Evolutionary conservation across 2,329 filamentous ascomycete genomes (phyloP).

Genomic region (Exophiala sideris): DNA sequence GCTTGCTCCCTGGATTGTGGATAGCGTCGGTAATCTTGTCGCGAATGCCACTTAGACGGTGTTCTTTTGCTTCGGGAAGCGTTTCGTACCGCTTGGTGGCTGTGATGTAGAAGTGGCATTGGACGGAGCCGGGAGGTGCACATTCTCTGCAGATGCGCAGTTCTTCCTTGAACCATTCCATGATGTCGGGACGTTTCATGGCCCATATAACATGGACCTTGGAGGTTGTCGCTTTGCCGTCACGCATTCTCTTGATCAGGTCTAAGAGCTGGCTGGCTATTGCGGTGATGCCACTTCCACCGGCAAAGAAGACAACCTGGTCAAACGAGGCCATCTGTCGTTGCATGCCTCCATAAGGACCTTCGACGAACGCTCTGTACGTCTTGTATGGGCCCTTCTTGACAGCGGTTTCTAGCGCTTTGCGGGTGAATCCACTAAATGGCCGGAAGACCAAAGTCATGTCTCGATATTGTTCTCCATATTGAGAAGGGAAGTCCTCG

Average conservation of each 20-base stretch:
- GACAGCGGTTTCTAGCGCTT: slow-evolving; percentile 76
- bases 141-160: slow-evolving; percentile 85
- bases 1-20: slow-evolving; percentile 79
- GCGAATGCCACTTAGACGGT: slow-evolving; percentile 60
- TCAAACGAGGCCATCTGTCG: slow-evolving; percentile 88
- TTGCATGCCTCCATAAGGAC: slow-evolving; percentile 92
- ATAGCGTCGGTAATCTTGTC: slow-evolving; percentile 86
- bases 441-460: slow-evolving; percentile 89
- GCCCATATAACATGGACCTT: slow-evolving; percentile 93
- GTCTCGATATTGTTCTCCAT: slow-evolving; percentile 82
- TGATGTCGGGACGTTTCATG: slow-evolving; percentile 81
- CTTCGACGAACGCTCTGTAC: slow-evolving; percentile 87
- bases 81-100: slow-evolving; percentile 58
- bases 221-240: slow-evolving; percentile 88
- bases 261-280: slow-evolving; percentile 87
- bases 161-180: slow-evolving; percentile 98
- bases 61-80: slow-evolving; percentile 41
- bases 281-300: slow-evolving; percentile 90
- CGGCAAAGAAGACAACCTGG: slow-evolving; percentile 86
- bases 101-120: slow-evolving; percentile 93
- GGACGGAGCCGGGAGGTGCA: slow-evolving; percentile 81
- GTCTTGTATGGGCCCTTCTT: slow-evolving; percentile 87
- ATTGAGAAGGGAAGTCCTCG: slow-evolving; percentile 87
- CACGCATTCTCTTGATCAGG: slow-evolving; percentile 93
- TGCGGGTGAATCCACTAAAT: slow-evolving; percentile 83